A percentile compares a stretch with the other conserved stretches of the same genome.
Evolutionary conservation across 1,139 yeast genomes (phyloP).

Genomic region (Taphrina populina): DNA sequence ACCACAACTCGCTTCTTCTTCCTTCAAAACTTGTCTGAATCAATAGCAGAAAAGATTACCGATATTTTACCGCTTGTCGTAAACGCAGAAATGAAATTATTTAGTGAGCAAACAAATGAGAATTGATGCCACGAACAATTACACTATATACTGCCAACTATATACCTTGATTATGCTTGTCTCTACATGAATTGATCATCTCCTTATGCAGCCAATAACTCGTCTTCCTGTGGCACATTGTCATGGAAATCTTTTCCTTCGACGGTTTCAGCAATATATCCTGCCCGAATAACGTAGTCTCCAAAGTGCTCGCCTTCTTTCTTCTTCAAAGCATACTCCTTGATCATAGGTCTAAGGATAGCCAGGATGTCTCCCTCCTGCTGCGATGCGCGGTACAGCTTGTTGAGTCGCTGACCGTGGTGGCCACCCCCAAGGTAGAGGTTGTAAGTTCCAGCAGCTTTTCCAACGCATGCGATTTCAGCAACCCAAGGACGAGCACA

Average conservation of each 20-base stretch:
- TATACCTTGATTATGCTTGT: too few relatives aligned
- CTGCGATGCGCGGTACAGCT: slow-evolving; percentile 81
- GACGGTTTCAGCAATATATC: slow-evolving; percentile 79
- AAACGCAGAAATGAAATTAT: too few relatives aligned
- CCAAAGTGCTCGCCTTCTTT: slow-evolving; percentile 92
- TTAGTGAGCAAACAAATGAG: too few relatives aligned
- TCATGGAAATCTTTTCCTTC: slow-evolving; percentile 96
- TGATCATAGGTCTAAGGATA: slow-evolving; percentile 78
- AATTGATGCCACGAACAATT: too few relatives aligned
- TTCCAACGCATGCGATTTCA: slow-evolving; percentile 92
- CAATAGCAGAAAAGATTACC: too few relatives aligned
- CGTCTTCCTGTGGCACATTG: slow-evolving; percentile 51
- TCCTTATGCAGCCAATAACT: slow-evolving; percentile 27
- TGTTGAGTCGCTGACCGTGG: slow-evolving; percentile 89
- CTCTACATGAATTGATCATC: too few relatives aligned
- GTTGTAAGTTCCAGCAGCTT: slow-evolving; percentile 90
- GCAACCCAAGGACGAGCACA: slow-evolving; percentile 99
- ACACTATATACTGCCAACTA: too few relatives aligned
- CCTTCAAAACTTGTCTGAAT: too few relatives aligned
- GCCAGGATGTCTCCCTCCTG: slow-evolving; percentile 85
- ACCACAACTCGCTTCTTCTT: too few relatives aligned
- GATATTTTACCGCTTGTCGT: too few relatives aligned
- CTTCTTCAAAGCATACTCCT: slow-evolving; percentile 92
- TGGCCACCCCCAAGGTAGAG: slow-evolving; percentile 96
- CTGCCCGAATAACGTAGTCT: slow-evolving; percentile 82